Evolutionary conservation across 495 filamentous ascomycete genomes (phyloP).

Genomic region (Neurospora terricola): DNA sequence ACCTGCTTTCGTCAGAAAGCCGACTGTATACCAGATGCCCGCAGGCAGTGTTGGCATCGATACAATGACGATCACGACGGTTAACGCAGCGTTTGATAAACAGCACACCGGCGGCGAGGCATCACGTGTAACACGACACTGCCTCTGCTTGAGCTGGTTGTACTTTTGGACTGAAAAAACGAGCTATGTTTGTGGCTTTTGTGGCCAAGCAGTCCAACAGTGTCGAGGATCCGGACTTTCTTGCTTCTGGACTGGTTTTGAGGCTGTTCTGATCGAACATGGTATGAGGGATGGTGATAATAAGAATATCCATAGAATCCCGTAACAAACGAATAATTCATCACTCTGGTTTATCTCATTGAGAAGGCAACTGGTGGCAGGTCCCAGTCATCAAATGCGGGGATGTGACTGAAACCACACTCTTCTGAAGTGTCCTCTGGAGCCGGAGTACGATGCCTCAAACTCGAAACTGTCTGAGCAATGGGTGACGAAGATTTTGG

Average conservation of each 20-base stretch:
- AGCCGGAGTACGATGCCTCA: not conserved
- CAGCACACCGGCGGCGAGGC: not conserved
- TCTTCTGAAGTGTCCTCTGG: not conserved
- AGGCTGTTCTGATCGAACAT: not conserved
- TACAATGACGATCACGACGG: not conserved
- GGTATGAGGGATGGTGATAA: rapidly evolving
- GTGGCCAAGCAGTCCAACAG: not conserved
- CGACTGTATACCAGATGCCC: not conserved
- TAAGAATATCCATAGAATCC: not conserved
- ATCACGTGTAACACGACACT: not conserved
- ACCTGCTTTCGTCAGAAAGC: not conserved
- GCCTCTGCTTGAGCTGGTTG: not conserved
- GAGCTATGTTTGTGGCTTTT: not conserved
- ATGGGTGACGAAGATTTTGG: not conserved
- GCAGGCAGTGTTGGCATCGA: not conserved
- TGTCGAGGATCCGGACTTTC: not conserved
- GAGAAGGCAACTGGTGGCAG: not conserved
- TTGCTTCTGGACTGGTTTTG: not conserved
- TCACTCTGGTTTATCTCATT: not conserved
- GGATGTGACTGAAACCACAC: not conserved
- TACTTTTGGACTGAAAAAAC: not conserved
- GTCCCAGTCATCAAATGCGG: not conserved
- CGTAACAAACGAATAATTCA: not conserved
- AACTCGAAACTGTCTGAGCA: not conserved
- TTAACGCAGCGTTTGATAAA: not conserved